Percentiles rank a stretch among this genome's conserved stretches.
Conservation (phyloP, 345 rosid species). For the Syzygium aromaticum region DNA sequence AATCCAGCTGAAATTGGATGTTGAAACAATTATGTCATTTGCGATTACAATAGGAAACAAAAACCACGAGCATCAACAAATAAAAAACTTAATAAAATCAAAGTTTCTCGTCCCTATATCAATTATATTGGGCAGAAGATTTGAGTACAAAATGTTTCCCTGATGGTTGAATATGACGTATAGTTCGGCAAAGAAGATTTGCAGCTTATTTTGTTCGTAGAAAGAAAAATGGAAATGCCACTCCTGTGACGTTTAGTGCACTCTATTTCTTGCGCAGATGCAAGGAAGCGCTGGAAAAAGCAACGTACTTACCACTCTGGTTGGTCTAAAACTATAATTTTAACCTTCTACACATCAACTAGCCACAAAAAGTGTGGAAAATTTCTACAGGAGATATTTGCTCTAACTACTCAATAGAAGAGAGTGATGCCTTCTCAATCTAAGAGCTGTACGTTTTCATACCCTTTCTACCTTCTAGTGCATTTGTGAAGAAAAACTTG, state of each 20-base stretch:
- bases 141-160: not conserved
- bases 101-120: not conserved
- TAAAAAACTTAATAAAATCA: not conserved
- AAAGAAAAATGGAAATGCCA: not conserved
- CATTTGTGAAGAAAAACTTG: not conserved
- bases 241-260: not conserved
- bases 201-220: not conserved
- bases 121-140: not conserved
- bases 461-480: not conserved
- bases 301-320: not conserved
- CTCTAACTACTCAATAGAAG: not conserved
- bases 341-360: not conserved
- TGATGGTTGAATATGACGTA: not conserved
- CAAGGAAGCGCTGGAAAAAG: not conserved
- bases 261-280: not conserved
- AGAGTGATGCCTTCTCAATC: not conserved
- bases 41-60: not conserved
- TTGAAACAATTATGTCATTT: not conserved
- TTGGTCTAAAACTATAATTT: not conserved
- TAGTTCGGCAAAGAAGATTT: not conserved
- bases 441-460: not conserved
- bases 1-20: conserved; percentile 34
- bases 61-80: not conserved
- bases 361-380: not conserved
- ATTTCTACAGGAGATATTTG: not conserved